phyloP scores from a whole-genome alignment of 108 stramenopile species.

The Halocafeteria seosinensis region DNA sequence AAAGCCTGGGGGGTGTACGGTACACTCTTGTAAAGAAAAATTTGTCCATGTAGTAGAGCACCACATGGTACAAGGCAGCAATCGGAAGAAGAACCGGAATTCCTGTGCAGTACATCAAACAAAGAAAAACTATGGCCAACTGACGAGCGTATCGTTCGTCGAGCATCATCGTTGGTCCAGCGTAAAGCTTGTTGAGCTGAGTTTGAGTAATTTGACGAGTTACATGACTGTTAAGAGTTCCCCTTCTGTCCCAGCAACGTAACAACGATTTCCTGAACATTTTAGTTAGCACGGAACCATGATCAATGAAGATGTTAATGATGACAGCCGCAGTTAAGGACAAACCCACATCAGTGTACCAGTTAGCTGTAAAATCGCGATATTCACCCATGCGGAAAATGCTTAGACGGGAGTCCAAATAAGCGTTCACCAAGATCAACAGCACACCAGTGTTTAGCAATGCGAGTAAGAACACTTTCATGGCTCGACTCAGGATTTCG shows the following conservation, averaged over 20 bases:
- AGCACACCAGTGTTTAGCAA: conserved; percentile 30
- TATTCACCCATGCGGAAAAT: background rate
- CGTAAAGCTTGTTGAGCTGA: conserved; percentile 43
- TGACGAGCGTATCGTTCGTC: conserved; percentile 47
- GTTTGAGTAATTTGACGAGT: conserved; percentile 32
- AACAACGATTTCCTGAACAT: background rate
- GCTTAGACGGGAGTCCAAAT: conserved; percentile 10
- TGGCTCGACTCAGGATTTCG: conserved; percentile 4
- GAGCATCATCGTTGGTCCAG: conserved; percentile 42
- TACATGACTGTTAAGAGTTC: background rate
- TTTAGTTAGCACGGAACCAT: conserved; percentile 1
- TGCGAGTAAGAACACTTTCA: conserved; percentile 17
- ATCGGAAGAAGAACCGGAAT: conserved; percentile 51
- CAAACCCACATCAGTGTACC: conserved; percentile 22
- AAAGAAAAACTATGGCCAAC: conserved; percentile 49
- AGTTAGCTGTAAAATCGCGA: conserved; percentile 15
- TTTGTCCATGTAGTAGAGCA: conserved; percentile 57
- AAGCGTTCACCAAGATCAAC: conserved; percentile 22
- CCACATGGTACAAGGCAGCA: conserved; percentile 34
- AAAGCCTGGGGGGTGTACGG: conserved; percentile 40
- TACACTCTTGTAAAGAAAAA: conserved; percentile 55
- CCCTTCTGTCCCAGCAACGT: conserved; percentile 3
- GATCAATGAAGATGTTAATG: conserved; percentile 18
- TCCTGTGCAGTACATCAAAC: conserved; percentile 49
- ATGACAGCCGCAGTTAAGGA: conserved; percentile 18